These are phyloP conservation scores for Eugenia klotzschiana DNA, from an alignment of 441 rosid species.

Conservation along the genomic window DNA sequence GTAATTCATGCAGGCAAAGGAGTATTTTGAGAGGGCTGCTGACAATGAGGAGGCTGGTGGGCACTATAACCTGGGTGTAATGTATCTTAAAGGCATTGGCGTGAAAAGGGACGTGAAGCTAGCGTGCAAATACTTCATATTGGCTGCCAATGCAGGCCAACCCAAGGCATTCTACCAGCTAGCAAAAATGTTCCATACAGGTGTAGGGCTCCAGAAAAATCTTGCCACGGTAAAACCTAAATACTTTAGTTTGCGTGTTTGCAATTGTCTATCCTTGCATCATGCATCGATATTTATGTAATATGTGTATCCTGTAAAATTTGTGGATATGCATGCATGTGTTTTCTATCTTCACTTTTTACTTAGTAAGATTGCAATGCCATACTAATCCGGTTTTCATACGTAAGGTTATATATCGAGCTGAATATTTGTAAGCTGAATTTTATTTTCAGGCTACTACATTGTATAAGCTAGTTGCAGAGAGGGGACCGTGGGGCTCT, in stretches of 20 bases:
- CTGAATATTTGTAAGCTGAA: background rate
- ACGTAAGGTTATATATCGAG: background rate
- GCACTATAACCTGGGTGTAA: constrained; percentile 86
- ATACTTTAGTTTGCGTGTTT: background rate
- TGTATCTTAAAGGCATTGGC: constrained; percentile 82
- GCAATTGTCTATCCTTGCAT: background rate
- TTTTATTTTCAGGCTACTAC: constrained; percentile 61
- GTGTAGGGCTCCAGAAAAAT: constrained; percentile 82
- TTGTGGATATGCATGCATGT: background rate
- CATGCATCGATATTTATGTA: background rate
- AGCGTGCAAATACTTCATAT: constrained; percentile 57
- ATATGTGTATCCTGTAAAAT: background rate
- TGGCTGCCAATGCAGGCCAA: constrained; percentile 89
- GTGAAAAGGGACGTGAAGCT: constrained; percentile 75
- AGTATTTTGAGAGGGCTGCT: constrained; percentile 87
- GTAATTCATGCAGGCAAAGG: constrained; percentile 57
- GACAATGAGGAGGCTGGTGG: constrained; percentile 72
- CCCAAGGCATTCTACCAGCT: constrained; percentile 97
- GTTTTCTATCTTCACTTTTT: background rate
- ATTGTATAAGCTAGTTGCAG: constrained; percentile 94
- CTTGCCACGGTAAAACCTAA: constrained; percentile 42
- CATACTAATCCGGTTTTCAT: background rate
- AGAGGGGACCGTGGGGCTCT: constrained; percentile 97
- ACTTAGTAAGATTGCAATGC: background rate
- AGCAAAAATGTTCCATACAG: constrained; percentile 97